Percentiles rank a stretch among this genome's conserved stretches.
Evolutionary conservation across 73 alveolate species (phyloP).

Genomic region (Durusdinium trenchii): DNA sequence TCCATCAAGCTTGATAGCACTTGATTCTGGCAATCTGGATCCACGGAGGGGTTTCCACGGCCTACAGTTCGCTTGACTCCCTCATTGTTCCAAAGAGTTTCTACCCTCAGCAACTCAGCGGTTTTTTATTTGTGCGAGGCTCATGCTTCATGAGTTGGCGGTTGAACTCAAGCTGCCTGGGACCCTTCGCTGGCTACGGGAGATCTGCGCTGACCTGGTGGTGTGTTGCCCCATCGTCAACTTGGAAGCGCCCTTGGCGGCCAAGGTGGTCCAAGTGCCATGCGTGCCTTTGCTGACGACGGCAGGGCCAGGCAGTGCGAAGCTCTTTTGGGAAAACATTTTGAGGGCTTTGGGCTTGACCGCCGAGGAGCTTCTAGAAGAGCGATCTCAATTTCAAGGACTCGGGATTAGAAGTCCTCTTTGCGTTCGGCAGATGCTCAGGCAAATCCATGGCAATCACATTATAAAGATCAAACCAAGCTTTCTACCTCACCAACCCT

Average conservation of each 20-base stretch:
- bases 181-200: conserved; percentile 50
- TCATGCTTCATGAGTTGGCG: conserved; percentile 19
- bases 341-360: conserved; percentile 12
- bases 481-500: background rate
- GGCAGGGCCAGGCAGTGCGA: conserved; percentile 49
- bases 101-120: no score
- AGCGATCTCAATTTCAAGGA: conserved; percentile 43
- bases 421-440: no score
- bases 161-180: conserved; percentile 79
- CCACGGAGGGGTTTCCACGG: no score
- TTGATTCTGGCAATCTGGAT: no score
- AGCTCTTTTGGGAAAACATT: conserved; percentile 19
- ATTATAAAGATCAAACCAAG: background rate
- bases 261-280: conserved; percentile 13
- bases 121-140: no score
- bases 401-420: no score
- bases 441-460: no score
- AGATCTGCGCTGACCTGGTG: conserved; percentile 37
- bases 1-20: no score
- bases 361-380: conserved; percentile 23
- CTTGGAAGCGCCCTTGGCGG: conserved; percentile 48
- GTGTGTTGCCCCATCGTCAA: conserved; percentile 7
- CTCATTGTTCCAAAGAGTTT: no score
- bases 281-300: conserved; percentile 42
- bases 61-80: no score